Evolutionary conservation across 139 green algal species (phyloP), one percentile per base, ranked within the genome.

Genomic region (Chlorella sorokiniana): DNA sequence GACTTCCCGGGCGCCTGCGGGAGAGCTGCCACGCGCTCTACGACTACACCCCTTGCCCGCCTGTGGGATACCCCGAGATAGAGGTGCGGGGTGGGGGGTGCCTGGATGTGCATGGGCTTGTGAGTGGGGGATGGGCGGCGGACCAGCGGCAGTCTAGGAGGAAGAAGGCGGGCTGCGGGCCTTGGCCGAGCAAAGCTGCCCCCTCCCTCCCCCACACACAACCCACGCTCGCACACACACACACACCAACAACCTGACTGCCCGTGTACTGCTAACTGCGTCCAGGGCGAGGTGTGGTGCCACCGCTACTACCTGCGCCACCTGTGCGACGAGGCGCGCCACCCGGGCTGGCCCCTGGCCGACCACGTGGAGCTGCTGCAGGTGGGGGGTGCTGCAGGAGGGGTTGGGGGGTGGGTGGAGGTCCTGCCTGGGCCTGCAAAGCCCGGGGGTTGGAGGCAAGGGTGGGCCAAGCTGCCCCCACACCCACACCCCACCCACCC

Each of bases 281-380:
- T 22, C 29, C 79, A 87, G 61, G 83, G 90, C 14, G 94, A 97
- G 86, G 84, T 98, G 52, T 98, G 91, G 88, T 98, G 94, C 86
- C 93, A 97, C 89, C 84, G 95, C 41, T 98, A 98, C 90, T 98
- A 98, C 87, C 91, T 99, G 64, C 86, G 90, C 65, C 95, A 97
- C 86, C 86, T 98, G 61, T 95, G 90, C 76, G 90, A 98, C 84
- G 90, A 92, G 33, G 78, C 79, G 0, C 88, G 89, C 35, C 98
- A 97, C 88, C 85, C 88, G 0, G 81, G 89, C 69, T 98, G 94
- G 95, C 87, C 81, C 1, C 80, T 98, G 22, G 89, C 92, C 61
- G 94, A 98, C 56, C 93, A 97, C 64, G 91, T 98, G 22, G 87
- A 88, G 33, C 88, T 98, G 68, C 88, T 98, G 64, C 95, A 98